Conservation (phyloP, 495 filamentous ascomycete genomes). For the Penicillium samsonianum region DNA sequence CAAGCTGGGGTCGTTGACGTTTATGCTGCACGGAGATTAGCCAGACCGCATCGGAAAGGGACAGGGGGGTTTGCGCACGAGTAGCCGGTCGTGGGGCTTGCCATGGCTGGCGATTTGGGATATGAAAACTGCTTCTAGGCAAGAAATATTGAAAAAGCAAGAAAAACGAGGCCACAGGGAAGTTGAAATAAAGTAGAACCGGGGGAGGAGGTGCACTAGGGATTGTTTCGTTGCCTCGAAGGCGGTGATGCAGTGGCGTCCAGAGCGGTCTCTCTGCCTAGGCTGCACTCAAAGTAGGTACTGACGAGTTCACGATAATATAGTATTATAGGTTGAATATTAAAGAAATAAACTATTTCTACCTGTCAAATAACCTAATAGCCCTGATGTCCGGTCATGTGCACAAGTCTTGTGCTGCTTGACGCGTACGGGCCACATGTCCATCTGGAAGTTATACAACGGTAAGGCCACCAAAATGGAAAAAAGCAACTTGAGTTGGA, state of each 20-base stretch:
- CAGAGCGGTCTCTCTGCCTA: slow-evolving; percentile 10
- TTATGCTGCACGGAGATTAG: slow-evolving; percentile 60
- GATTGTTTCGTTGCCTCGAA: slow-evolving; percentile 32
- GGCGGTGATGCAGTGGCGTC: slow-evolving; percentile 36
- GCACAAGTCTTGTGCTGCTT: slow-evolving; percentile 1
- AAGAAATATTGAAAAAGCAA: slow-evolving; percentile 9
- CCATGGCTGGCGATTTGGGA: slow-evolving; percentile 44
- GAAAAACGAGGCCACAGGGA: slow-evolving; percentile 13
- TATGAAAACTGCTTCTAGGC: slow-evolving; percentile 21
- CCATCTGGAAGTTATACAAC: neutral
- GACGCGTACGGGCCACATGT: slow-evolving; percentile 7
- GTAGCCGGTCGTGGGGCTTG: slow-evolving; percentile 48
- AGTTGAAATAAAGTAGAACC: slow-evolving; percentile 1
- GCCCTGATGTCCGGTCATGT: slow-evolving; percentile 2
- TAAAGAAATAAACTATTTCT: neutral
- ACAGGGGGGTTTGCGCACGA: slow-evolving; percentile 44
- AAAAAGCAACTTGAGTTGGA: slow-evolving; percentile 17
- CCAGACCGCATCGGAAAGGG: slow-evolving; percentile 31
- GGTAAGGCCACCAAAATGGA: neutral
- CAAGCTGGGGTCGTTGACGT: slow-evolving; percentile 76
- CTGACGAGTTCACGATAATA: neutral
- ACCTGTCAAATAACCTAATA: neutral
- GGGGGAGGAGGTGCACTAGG: slow-evolving; percentile 10
- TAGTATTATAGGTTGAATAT: neutral
- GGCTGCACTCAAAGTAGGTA: slow-evolving; percentile 3